These are phyloP conservation scores for Ilyonectria robusta DNA, from an alignment of 2,329 filamentous ascomycete species.

Conservation along the genomic window DNA sequence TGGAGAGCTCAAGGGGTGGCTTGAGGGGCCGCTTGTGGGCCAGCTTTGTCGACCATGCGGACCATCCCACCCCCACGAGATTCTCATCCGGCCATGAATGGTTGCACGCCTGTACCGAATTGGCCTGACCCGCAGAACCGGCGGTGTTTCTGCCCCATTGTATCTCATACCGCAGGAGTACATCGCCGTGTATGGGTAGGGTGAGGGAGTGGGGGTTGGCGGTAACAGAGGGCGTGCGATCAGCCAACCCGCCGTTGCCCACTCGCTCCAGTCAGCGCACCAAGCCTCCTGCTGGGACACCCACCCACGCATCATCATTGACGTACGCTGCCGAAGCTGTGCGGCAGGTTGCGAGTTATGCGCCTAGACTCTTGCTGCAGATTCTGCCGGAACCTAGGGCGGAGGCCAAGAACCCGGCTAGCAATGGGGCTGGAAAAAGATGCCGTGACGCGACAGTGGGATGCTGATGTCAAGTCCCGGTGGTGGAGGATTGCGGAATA, in stretches of 20 bases:
- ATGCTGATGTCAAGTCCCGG: constrained; percentile 21
- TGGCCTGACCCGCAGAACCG: constrained; percentile 13
- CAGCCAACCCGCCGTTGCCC: constrained; percentile 10
- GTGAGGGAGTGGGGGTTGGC: constrained; percentile 9
- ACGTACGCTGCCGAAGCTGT: constrained; percentile 15
- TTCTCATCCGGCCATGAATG: neutral
- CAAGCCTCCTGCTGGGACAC: neutral
- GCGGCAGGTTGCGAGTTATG: constrained; percentile 8
- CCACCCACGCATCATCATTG: constrained; percentile 18
- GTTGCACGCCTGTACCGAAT: constrained; percentile 13
- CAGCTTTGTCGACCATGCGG: neutral
- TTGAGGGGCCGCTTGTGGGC: neutral
- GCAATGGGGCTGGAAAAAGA: constrained; percentile 6
- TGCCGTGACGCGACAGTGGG: neutral
- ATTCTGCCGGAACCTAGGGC: constrained; percentile 1
- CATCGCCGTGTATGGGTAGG: constrained; percentile 12
- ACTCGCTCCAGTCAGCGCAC: constrained; percentile 7
- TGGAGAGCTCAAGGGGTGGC: constrained; percentile 6
- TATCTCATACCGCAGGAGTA: constrained; percentile 6
- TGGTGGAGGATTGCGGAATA: constrained; percentile 12
- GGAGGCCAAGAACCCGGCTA: constrained; percentile 15
- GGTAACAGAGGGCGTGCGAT: constrained; percentile 8
- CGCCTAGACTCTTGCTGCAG: constrained; percentile 12
- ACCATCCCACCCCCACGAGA: constrained; percentile 1
- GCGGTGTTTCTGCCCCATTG: constrained; percentile 1